Conservation (phyloP, 2,329 filamentous ascomycete species). For the Colletotrichum sp. region DNA sequence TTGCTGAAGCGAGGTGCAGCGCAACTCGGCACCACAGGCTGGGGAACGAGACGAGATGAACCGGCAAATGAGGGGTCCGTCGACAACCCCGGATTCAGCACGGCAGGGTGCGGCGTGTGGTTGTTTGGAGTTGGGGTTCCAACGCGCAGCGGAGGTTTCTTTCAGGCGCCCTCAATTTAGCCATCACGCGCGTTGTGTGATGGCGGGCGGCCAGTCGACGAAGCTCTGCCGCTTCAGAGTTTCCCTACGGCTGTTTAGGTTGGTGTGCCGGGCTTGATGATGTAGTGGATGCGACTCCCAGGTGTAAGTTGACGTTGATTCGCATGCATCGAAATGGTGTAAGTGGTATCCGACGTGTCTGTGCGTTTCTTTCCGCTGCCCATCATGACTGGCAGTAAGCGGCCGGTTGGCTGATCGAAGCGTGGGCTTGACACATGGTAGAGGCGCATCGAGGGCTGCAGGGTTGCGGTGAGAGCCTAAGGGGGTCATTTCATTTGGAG, state of each 20-base stretch:
- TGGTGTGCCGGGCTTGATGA: background rate
- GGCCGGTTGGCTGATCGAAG: background rate
- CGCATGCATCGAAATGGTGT: background rate
- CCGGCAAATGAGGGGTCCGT: background rate
- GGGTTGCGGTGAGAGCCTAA: background rate
- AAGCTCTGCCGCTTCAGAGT: background rate
- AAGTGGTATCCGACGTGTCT: background rate
- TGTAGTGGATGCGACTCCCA: background rate
- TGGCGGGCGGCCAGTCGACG: background rate
- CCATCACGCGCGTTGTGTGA: background rate
- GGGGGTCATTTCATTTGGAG: background rate
- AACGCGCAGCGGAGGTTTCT: background rate
- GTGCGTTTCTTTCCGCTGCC: background rate
- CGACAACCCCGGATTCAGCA: background rate
- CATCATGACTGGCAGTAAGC: background rate
- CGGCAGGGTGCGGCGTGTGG: background rate
- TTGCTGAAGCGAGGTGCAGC: constrained; percentile 6
- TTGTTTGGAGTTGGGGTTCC: background rate
- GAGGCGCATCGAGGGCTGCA: constrained; percentile 9
- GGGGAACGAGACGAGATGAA: constrained; percentile 1
- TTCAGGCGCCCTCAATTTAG: background rate
- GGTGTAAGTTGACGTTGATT: constrained; percentile 2
- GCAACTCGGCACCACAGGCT: background rate
- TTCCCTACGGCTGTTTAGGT: background rate
- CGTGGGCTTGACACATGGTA: constrained; percentile 11